Base-by-base conservation (phyloP, 805 yeast species). In the Candida pseudoglaebosa region DNA sequence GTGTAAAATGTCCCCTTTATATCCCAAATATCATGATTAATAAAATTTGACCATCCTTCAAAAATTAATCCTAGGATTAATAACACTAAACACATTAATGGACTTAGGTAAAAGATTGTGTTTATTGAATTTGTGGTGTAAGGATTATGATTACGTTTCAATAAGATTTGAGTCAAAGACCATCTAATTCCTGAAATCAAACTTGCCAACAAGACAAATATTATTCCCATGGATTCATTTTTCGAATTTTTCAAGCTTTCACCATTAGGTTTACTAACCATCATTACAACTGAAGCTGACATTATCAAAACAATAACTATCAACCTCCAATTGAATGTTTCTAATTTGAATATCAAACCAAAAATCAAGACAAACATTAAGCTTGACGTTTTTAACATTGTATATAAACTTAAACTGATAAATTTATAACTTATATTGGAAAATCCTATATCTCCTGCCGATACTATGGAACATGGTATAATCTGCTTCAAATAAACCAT, bases 361-460 rank as follows among this genome's bases (percentile, higher is more conserved):
- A 95, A 93, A 5, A 91, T 50, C 18, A 93, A 65, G 24, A 93
- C 99, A 70, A 93, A 93, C 21, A 90, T 82, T 36, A 93, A 73
- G 12, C 91, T 78, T 5, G 93, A 80, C 1, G 97, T 84, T 57
- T 93, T 93, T 42, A 93, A 79, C 88, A 91, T 89, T 6, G 98
- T 91, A 60, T 90, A 93, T 33, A 90, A 75, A 13, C 90, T 79
- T 46, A 93, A 69, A 1, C 96, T 77, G 34, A 93, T 84, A 54
- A 77, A 81, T 46, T 82, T 71, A 51, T 90, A 77, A 19, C 96
- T 83, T 24, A 83, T 78, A 59, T 93, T 93, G 21, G 95, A 91
- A 46, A 89, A 71, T 1, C 99, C 98, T 47, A 93, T 89, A 61
- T 93, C 99, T 13, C 95, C 91, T 2, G 95, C 88, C 2, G 90